A percentile compares a stretch with the other conserved stretches of the same genome.
phyloP scores from a whole-genome alignment of 1,284 basidiomycete genomes.

The Ceratobasidium sp. region DNA sequence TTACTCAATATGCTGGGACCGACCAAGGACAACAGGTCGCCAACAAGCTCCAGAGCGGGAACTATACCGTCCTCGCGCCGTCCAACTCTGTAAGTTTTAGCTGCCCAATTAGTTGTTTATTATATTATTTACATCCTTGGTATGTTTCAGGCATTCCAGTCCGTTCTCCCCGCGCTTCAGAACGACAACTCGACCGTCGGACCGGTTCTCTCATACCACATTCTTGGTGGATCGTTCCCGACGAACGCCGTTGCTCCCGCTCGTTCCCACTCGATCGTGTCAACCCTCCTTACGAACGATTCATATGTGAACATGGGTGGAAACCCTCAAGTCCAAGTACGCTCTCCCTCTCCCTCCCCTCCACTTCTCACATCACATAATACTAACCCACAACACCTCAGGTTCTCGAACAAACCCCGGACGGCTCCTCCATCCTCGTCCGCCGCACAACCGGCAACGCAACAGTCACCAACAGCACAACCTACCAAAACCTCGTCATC shows the following conservation, averaged over 20 bases:
- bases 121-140: conserved; percentile 54
- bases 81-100: conserved; percentile 56
- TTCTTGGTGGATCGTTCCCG: conserved; percentile 56
- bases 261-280: conserved; percentile 40
- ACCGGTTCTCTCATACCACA: conserved; percentile 54
- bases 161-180: conserved; percentile 47
- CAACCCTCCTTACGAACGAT: conserved; percentile 37
- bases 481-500: conserved; percentile 55
- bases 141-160: conserved; percentile 59
- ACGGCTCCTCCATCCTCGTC: conserved; percentile 47
- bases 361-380: conserved; percentile 49
- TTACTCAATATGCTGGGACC: conserved; percentile 53
- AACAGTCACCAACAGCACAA: conserved; percentile 53
- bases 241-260: conserved; percentile 46
- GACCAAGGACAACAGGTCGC: conserved; percentile 54
- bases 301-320: conserved; percentile 58
- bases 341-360: conserved; percentile 49
- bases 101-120: conserved; percentile 53
- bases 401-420: conserved; percentile 37
- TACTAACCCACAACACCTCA: conserved; percentile 32
- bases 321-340: conserved; percentile 50
- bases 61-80: conserved; percentile 60
- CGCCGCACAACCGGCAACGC: conserved; percentile 49
- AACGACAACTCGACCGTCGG: conserved; percentile 20
- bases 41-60: conserved; percentile 51